phyloP scores from a whole-genome alignment of 768 basidiomycete genomes.

The Suillus subaureus region DNA sequence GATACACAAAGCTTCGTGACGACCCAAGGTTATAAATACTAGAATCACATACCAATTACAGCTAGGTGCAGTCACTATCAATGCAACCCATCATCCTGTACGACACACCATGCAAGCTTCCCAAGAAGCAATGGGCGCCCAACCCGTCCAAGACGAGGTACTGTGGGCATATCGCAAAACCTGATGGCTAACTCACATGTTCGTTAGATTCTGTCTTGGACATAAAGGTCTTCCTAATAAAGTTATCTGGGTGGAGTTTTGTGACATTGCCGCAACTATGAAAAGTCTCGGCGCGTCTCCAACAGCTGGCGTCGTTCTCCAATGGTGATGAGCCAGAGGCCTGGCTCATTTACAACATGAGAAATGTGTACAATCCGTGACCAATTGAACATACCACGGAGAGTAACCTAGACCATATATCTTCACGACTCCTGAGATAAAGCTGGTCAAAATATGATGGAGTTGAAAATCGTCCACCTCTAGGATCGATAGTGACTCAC shows the following conservation, averaged over 20 bases:
- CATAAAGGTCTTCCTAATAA: conserved; percentile 42
- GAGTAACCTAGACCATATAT: too few species aligned
- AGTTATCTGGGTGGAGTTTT: conserved; percentile 53
- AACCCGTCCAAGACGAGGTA: conserved; percentile 8
- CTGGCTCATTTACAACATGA: too few species aligned
- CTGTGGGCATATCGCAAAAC: neutral
- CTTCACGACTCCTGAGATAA: too few species aligned
- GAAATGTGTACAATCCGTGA: too few species aligned
- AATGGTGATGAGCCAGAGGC: too few species aligned
- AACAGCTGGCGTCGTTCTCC: too few species aligned
- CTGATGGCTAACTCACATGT: neutral
- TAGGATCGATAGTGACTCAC: too few species aligned
- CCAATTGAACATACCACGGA: too few species aligned
- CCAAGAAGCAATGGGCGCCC: neutral
- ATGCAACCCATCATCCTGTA: conserved; percentile 10
- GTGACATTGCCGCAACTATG: conserved; percentile 39
- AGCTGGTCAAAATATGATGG: too few species aligned
- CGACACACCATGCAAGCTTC: conserved; percentile 3
- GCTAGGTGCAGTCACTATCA: neutral
- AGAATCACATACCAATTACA: neutral
- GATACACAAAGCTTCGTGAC: neutral
- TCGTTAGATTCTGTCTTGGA: conserved; percentile 31
- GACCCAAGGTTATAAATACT: neutral
- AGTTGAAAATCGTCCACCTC: too few species aligned
- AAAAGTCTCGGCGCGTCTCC: conserved; percentile 1